phyloP scores from a whole-genome alignment of 257 asterid species.

The Jacaranda mimosifolia region DNA sequence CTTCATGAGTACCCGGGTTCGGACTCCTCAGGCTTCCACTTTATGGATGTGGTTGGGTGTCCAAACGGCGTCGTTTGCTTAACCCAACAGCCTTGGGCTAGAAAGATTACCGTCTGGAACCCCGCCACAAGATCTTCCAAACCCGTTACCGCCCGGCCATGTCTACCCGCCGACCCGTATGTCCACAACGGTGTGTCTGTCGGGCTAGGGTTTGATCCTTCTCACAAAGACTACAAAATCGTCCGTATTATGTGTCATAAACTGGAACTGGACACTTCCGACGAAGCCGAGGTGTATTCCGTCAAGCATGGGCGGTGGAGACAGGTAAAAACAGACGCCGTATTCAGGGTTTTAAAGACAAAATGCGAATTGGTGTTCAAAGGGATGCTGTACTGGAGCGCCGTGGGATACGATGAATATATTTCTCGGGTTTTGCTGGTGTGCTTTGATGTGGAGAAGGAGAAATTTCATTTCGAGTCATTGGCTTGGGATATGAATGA shows the following conservation, averaged over 20 bases:
- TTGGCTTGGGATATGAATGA: too few relatives aligned
- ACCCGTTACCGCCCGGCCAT: background rate
- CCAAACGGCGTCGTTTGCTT: slow-evolving; percentile 19
- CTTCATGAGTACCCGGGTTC: background rate
- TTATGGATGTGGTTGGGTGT: background rate
- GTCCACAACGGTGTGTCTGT: background rate
- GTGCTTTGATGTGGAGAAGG: too few relatives aligned
- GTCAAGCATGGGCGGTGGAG: background rate
- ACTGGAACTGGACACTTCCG: background rate
- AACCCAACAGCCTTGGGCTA: background rate
- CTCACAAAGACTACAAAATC: background rate
- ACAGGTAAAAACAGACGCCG: too few relatives aligned
- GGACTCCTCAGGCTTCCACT: background rate
- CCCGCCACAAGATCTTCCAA: slow-evolving; percentile 5
- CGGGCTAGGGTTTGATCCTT: background rate
- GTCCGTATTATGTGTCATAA: background rate
- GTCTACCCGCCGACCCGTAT: background rate
- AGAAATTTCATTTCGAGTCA: too few relatives aligned
- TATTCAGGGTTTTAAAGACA: too few relatives aligned
- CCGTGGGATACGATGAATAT: too few relatives aligned
- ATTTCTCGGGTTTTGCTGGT: too few relatives aligned
- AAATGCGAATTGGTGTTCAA: too few relatives aligned
- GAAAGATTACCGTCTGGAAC: slow-evolving; percentile 7
- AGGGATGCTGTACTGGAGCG: too few relatives aligned
- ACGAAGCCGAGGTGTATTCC: background rate